Base-by-base conservation (phyloP, 2,329 filamentous ascomycete genomes). In the Fusarium sp. region DNA sequence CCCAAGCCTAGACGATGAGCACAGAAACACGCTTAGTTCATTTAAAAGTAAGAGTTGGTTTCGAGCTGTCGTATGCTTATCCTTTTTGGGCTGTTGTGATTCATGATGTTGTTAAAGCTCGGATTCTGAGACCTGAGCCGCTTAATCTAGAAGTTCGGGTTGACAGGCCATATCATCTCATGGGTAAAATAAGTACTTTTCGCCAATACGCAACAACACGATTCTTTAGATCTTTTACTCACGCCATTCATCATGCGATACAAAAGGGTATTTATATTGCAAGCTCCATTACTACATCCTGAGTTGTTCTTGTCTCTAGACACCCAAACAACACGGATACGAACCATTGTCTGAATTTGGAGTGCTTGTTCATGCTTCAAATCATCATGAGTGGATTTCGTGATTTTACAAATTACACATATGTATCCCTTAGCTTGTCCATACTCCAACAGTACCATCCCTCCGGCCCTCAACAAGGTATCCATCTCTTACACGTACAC, bases 391-490 rank as follows among this genome's bases (percentile, higher is more conserved):
- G 65, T 56, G 69, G 64, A 67, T 71, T 46, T 65, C 62, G 47
- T 65, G 65, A 65, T 71, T 65, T 74, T 73, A 75, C 67, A 75
- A 68, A 47, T 65, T 73, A 61, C 50, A 67, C 36, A 67, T 65
- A 65, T 62, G 66, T 68, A 55, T 65, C 58, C 50, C 67, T 67
- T 80, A 87, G 75, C 92, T 95, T 58, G 91, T 92, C 96, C 96
- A 99, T 51, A 97, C 91, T 39, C 94, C 96, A 31, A 99, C 90
- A 55, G 92, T 88, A 57, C 96, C 96, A 77, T 98, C 93, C 74
- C 88, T 90, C 69, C 96, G 88, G 38, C 96, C 96, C 80, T 98
- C 96, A 3, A 97, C 88, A 77, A 98, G 84, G 81, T 97, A 99
- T 1, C 96, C 96, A 75, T 99, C 96, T 80, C 93, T 94, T 76